Base-by-base conservation (phyloP, 2,329 filamentous ascomycete genomes). In the Sclerotinia spermophila region DNA sequence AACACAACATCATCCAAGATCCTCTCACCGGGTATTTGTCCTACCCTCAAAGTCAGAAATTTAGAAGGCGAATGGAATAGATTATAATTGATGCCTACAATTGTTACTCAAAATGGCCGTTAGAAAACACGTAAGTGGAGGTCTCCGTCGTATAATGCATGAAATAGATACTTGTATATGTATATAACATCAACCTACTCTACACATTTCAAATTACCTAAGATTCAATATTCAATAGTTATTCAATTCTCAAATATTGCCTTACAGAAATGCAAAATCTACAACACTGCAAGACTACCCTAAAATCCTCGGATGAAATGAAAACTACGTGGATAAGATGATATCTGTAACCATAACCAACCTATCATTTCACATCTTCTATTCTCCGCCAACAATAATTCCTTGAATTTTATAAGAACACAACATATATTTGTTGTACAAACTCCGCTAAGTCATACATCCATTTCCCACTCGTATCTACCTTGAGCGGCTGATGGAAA, bases 351-450 rank as follows among this genome's bases (percentile, higher is more conserved):
- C 44, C 42, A 21, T 13, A 8, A 19, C 51, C 7, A 35, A 51
- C 61, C 61, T 51, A 64, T 64, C 44, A 64, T 38, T 64, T 27
- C 44, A 1, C 44, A n/a, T 64, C 33, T 38, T 64, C 21, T 30
- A 27, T 38, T 48, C 13, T 48, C 45, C 21, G 27, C 27, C 21
- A 33, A 38, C 21, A 38, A 40, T 38, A 10, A 15, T 38, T 19
- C 24, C 30, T 62, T 44, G 17, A 21, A 10, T 45, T 45, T 19
- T 44, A 27, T 24, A 11, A 40, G 30, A 38, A 53, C 33, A 51
- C 61, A 53, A 38, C 61, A 65, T 65, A 15, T 13, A 15, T 65
- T 15, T 13, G 62, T 66, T 24, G 45, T 66, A 66, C 62, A 53
- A 35, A 53, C 62, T 53, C 45, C 45, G 38, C 45, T 21, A 58